Evolutionary conservation across 352 stramenopile species (phyloP).

Genomic region (Phytophthora citricola): DNA sequence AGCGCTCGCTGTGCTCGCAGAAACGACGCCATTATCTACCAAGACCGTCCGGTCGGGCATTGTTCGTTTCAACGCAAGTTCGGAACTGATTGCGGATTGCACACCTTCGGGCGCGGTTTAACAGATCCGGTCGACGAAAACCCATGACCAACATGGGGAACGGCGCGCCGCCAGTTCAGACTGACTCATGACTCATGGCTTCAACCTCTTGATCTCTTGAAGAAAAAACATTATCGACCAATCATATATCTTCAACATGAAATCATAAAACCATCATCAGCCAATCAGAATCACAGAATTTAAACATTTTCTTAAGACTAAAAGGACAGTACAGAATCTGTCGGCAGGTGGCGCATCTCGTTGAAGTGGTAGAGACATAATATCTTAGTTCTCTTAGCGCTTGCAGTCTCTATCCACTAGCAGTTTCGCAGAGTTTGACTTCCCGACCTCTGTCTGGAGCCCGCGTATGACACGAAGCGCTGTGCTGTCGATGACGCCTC

Average conservation of each 20-base stretch:
- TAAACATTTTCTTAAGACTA: neutral
- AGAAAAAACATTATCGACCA: constrained; percentile 17
- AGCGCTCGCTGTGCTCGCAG: neutral
- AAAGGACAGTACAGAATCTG: no score
- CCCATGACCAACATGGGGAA: constrained; percentile 1
- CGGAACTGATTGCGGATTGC: constrained; percentile 14
- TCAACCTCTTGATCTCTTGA: constrained; percentile 14
- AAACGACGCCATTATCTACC: neutral
- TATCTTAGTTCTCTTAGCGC: constrained; percentile 4
- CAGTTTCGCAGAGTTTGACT: constrained; percentile 13
- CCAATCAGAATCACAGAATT: constrained; percentile 12
- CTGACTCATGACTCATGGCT: constrained; percentile 1
- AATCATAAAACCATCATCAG: constrained; percentile 12
- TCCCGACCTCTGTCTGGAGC: constrained; percentile 5
- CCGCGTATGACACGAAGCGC: neutral
- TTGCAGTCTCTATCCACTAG: neutral
- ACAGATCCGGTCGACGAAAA: constrained; percentile 17
- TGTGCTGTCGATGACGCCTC: constrained; percentile 13
- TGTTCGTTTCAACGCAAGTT: constrained; percentile 6
- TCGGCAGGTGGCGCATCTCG: neutral
- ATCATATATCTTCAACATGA: neutral
- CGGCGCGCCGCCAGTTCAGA: neutral
- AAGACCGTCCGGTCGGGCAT: constrained; percentile 7
- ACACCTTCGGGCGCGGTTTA: constrained; percentile 1
- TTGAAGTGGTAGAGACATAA: constrained; percentile 29